Conservation (phyloP, 2,329 filamentous ascomycete genomes). For the Hypoxylon sp. region DNA sequence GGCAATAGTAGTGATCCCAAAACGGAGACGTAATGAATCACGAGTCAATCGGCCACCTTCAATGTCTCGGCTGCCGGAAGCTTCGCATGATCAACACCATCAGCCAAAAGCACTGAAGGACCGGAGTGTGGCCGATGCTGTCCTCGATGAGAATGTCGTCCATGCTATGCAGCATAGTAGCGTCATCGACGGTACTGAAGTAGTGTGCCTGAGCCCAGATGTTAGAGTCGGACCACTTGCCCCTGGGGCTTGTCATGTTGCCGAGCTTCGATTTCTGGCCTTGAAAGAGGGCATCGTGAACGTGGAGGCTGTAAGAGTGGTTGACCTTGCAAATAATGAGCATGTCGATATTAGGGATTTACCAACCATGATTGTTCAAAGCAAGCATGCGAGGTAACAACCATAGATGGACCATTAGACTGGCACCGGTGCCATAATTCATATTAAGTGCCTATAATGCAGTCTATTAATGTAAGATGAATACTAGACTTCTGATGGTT, state of each 20-base stretch:
- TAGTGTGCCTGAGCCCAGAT: conserved; percentile 83
- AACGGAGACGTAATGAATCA: conserved; percentile 71
- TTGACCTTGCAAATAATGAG: conserved; percentile 81
- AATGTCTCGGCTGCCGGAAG: conserved; percentile 59
- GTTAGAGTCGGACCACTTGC: conserved; percentile 80
- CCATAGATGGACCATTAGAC: neutral
- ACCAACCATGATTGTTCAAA: conserved; percentile 74
- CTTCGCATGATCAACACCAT: conserved; percentile 35
- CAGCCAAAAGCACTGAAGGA: conserved; percentile 40
- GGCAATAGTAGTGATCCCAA: conserved; percentile 77
- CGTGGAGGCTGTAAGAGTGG: conserved; percentile 79
- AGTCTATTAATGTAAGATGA: conserved; percentile 3
- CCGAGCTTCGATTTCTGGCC: conserved; percentile 79
- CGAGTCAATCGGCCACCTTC: conserved; percentile 69
- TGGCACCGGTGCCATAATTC: neutral
- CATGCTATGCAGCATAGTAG: conserved; percentile 79
- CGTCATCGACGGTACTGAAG: conserved; percentile 73
- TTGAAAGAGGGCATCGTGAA: conserved; percentile 75
- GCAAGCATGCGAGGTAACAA: conserved; percentile 28
- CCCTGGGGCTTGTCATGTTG: conserved; percentile 80
- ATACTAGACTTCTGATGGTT: neutral
- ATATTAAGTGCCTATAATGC: neutral
- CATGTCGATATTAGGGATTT: conserved; percentile 83
- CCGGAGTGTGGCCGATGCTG: conserved; percentile 71
- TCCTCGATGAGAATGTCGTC: conserved; percentile 79